Conservation (phyloP, 2,329 filamentous ascomycete genomes). For the Cadophora sp. region DNA sequence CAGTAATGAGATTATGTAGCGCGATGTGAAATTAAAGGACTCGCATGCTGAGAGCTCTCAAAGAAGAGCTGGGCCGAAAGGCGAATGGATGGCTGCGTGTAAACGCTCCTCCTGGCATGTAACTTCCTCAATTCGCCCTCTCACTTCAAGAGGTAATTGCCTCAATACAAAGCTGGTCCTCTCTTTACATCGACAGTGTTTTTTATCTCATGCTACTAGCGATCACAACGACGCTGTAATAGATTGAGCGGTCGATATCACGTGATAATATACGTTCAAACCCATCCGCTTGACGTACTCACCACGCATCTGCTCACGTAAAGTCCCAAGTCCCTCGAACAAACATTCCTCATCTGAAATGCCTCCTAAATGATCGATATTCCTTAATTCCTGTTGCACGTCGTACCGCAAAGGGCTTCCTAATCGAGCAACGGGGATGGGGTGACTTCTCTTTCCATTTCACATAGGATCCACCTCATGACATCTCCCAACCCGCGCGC, state of each 20-base stretch:
- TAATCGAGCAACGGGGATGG: slow-evolving; percentile 13
- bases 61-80: no score
- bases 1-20: no score
- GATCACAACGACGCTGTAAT: background rate
- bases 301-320: background rate
- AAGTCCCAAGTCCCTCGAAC: background rate
- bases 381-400: slow-evolving; percentile 21
- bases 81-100: background rate
- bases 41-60: background rate
- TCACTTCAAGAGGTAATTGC: background rate
- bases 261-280: no score
- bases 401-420: slow-evolving; percentile 22
- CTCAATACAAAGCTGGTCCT: background rate
- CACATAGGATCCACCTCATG: background rate
- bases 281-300: background rate
- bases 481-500: background rate
- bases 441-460: slow-evolving; percentile 9
- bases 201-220: background rate
- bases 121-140: background rate
- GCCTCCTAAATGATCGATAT: no score
- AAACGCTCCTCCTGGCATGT: background rate
- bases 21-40: no score
- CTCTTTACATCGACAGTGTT: background rate
- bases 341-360: background rate
- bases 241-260: no score